phyloP scores from a whole-genome alignment of 306 rosid genomes.

The Quercus rubra region DNA sequence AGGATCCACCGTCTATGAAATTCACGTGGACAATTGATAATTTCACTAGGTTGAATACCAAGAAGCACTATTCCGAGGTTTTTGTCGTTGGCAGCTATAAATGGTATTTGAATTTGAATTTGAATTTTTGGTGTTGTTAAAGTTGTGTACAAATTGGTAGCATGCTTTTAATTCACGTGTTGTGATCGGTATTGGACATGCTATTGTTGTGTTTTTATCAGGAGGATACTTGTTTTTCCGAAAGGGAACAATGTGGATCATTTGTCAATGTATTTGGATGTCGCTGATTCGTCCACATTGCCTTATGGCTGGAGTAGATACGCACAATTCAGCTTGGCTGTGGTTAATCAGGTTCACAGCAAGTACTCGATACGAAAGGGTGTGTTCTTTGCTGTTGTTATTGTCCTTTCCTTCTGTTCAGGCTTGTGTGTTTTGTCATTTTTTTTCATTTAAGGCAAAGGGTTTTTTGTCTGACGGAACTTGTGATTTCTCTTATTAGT shows the following conservation, averaged over 20 bases:
- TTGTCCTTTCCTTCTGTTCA: background rate
- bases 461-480: background rate
- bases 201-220: slow-evolving; percentile 26
- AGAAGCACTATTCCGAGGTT: slow-evolving; percentile 57
- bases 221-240: slow-evolving; percentile 69
- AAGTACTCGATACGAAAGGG: slow-evolving; percentile 82
- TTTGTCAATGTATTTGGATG: slow-evolving; percentile 69
- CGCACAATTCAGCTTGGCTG: slow-evolving; percentile 59
- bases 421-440: background rate
- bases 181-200: slow-evolving; percentile 10
- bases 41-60: slow-evolving; percentile 57
- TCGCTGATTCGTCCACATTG: slow-evolving; percentile 49
- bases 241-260: slow-evolving; percentile 87
- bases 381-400: slow-evolving; percentile 25
- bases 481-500: background rate
- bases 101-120: slow-evolving; percentile 38
- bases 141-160: background rate
- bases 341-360: slow-evolving; percentile 62
- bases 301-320: slow-evolving; percentile 52
- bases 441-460: background rate
- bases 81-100: slow-evolving; percentile 54
- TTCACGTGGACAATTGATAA: slow-evolving; percentile 72
- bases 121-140: background rate
- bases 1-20: slow-evolving; percentile 57
- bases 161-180: background rate